phyloP scores from a whole-genome alignment of 495 filamentous ascomycete species.

The Pseudoneurospora amorphoporcata region DNA sequence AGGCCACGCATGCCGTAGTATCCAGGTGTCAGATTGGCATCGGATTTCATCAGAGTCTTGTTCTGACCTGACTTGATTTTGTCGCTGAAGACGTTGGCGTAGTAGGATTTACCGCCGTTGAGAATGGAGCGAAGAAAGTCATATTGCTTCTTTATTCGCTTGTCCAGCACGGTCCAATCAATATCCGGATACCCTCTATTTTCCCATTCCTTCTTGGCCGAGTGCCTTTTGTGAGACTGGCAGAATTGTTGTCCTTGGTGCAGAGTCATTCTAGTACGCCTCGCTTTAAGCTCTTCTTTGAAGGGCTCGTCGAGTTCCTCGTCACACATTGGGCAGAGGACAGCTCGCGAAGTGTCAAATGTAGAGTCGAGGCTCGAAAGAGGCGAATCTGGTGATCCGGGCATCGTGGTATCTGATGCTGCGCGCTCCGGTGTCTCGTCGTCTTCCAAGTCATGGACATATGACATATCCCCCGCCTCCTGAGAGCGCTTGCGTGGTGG shows the following conservation, averaged over 20 bases:
- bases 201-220: conserved; percentile 51
- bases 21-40: conserved; percentile 47
- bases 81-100: conserved; percentile 48
- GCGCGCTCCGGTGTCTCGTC: neutral
- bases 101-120: conserved; percentile 49
- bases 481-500: neutral
- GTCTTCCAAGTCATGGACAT: neutral
- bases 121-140: conserved; percentile 48
- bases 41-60: conserved; percentile 47
- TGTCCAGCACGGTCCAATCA: conserved; percentile 59
- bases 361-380: conserved; percentile 3
- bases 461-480: neutral
- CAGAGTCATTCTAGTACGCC: conserved; percentile 43
- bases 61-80: conserved; percentile 50
- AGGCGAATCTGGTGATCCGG: conserved; percentile 3
- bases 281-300: conserved; percentile 35
- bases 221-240: conserved; percentile 49
- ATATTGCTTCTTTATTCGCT: conserved; percentile 50
- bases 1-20: conserved; percentile 84
- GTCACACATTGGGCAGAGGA: conserved; percentile 60
- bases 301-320: conserved; percentile 44
- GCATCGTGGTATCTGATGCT: neutral
- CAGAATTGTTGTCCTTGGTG: conserved; percentile 62
- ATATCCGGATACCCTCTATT: conserved; percentile 65
- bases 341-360: neutral